Base-by-base conservation (phyloP, 305 asterid species). In the Ajuga reptans region DNA sequence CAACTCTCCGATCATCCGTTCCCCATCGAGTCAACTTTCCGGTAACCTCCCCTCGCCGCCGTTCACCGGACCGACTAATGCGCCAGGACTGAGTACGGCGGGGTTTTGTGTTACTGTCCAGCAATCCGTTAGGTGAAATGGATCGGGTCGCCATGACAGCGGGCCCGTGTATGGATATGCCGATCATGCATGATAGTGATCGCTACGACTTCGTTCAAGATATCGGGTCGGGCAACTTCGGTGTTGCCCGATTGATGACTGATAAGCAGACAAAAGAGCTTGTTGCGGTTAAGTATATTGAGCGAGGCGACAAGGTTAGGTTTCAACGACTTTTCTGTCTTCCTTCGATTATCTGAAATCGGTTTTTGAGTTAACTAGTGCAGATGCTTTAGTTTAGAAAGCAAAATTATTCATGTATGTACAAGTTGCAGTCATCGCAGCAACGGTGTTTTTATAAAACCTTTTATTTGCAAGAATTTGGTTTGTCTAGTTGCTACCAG, bases 191-290 rank as follows among this genome's bases (percentile, higher is more conserved):
- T 33, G 97, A 92, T 10, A 87, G 90, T 37, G 96, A 92, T 72
- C 80, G 96, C 72, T 92, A 90, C 36, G 97, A 90, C 78, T 88
- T 92, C 34, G 96, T 92, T 50, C 76, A 75, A 80, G 97, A 88
- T 69, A 92, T 92, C 67, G 98, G 98, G 68, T 84, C 98, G 70
- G 98, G 98, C 18, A 92, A 92, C 74, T 92, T 92, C 58, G 96
- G 94, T 0, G 89, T 90, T 6, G 96, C 97, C 33, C 86, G 94
- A 43, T 84, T 88, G 72, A 83, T 88, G 96, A 88, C 83, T 60
- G 96, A 90, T 69, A 90, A 87, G 82, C 95, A 83, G 78, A 88
- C 96, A 0, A 90, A 78, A 11, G 95, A 87, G 78, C 87, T 84
- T 9, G 84, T 90, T 71, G 97, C 97, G 21, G 95, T 90, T 15